phyloP scores from a whole-genome alignment of 768 basidiomycete species.

The Boletus tomentosulus region DNA sequence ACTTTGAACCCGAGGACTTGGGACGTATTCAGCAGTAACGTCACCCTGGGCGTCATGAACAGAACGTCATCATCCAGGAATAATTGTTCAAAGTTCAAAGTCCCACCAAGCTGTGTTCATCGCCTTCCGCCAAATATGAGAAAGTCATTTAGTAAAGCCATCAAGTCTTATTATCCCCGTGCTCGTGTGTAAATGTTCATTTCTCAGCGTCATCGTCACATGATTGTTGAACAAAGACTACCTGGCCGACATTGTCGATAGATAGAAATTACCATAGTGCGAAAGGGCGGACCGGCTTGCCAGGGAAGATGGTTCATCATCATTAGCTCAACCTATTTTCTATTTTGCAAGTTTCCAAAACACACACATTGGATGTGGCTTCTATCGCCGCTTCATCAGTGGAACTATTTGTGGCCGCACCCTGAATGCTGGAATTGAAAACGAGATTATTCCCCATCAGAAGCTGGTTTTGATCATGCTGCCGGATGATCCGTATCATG shows the following conservation, averaged over 20 bases:
- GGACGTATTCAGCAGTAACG: no score
- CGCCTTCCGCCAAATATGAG: background rate
- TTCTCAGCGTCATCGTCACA: background rate
- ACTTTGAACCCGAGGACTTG: background rate
- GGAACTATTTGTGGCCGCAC: background rate
- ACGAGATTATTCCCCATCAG: background rate
- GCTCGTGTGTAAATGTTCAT: background rate
- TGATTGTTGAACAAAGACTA: no score
- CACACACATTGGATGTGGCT: background rate
- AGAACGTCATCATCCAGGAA: background rate
- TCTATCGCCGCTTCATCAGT: background rate
- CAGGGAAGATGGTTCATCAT: background rate
- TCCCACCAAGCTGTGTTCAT: background rate
- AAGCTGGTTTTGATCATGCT: background rate
- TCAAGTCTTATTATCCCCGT: background rate
- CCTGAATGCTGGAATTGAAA: background rate
- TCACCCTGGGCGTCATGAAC: background rate
- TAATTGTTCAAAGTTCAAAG: background rate
- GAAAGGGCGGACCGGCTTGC: background rate
- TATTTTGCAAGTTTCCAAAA: background rate
- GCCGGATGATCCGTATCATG: background rate
- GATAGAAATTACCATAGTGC: background rate
- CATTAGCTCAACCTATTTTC: background rate
- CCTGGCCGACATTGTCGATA: no score
- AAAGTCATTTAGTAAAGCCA: background rate